Evolutionary conservation across 192 early-diverging fungal species (phyloP).

Genomic region (Coemansia erecta): DNA sequence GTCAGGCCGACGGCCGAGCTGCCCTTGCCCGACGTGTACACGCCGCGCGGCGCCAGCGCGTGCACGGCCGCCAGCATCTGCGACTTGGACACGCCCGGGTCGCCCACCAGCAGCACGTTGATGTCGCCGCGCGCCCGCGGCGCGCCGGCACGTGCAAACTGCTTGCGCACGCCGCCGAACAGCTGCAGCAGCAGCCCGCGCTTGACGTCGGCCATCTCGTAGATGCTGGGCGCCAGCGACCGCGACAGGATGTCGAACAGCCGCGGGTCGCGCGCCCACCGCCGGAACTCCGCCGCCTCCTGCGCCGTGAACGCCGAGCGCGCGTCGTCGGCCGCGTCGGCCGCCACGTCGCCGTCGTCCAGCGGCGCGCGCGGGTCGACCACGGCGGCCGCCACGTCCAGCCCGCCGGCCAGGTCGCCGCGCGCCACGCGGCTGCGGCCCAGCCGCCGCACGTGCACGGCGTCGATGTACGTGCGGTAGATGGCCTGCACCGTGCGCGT

Average conservation of each 20-base stretch:
- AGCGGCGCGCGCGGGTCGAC: slow-evolving; percentile 37
- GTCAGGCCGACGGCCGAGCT: slow-evolving; percentile 95
- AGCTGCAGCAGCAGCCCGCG: slow-evolving; percentile 92
- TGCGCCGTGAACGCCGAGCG: slow-evolving; percentile 42
- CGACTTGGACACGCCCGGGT: slow-evolving; percentile 95
- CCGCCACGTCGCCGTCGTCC: slow-evolving; percentile 12
- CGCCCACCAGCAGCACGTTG: slow-evolving; percentile 92
- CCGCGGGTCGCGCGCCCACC: slow-evolving; percentile 62
- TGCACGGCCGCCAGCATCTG: slow-evolving; percentile 91
- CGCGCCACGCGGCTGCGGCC: slow-evolving; percentile 70
- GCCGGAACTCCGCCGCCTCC: slow-evolving; percentile 63
- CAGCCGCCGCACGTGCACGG: slow-evolving; percentile 85
- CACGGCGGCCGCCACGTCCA: slow-evolving; percentile 58
- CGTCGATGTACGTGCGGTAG: slow-evolving; percentile 94
- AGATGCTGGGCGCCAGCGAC: slow-evolving; percentile 93
- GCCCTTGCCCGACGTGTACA: slow-evolving; percentile 97
- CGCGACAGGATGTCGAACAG: slow-evolving; percentile 80
- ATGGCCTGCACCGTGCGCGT: slow-evolving; percentile 84
- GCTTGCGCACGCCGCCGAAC: slow-evolving; percentile 94
- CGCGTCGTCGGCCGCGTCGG: slow-evolving; percentile 2
- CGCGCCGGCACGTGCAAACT: slow-evolving; percentile 63
- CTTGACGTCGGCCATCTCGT: slow-evolving; percentile 96
- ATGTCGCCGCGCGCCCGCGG: slow-evolving; percentile 83
- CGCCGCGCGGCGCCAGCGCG: slow-evolving; percentile 88
- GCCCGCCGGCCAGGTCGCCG: slow-evolving; percentile 40